Percentiles rank a stretch among this genome's conserved stretches.
Evolutionary conservation across 352 stramenopile genomes (phyloP).

Genomic region (Phytophthora nicotianae): DNA sequence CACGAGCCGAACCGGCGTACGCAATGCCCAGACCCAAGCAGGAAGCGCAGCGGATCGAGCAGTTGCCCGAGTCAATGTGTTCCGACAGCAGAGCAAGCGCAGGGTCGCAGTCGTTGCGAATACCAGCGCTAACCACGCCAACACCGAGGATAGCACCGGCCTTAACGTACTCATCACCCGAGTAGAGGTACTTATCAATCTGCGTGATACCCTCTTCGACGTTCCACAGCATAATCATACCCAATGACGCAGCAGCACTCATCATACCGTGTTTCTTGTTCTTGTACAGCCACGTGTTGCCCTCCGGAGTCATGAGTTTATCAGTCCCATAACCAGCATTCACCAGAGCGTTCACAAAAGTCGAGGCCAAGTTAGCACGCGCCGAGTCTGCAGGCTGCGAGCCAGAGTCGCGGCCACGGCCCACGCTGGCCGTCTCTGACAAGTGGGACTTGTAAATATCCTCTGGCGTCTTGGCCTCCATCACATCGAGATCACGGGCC

Average conservation of each 20-base stretch:
- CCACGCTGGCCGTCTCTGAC: slow-evolving; percentile 93
- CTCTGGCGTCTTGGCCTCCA: slow-evolving; percentile 96
- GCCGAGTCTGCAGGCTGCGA: slow-evolving; percentile 94
- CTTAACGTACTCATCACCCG: slow-evolving; percentile 98
- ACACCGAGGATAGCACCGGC: slow-evolving; percentile 97
- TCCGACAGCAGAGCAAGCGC: slow-evolving; percentile 97
- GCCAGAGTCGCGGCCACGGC: slow-evolving; percentile 67
- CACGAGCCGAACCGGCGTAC: slow-evolving; percentile 95
- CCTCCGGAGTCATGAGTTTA: slow-evolving; percentile 94
- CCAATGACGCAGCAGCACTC: slow-evolving; percentile 96
- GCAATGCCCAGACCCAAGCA: slow-evolving; percentile 97
- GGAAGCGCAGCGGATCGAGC: slow-evolving; percentile 93
- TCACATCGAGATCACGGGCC: slow-evolving; percentile 96
- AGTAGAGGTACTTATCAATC: slow-evolving; percentile 99
- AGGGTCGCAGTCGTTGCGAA: slow-evolving; percentile 97
- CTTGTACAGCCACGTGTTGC: slow-evolving; percentile 99
- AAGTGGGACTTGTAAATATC: slow-evolving; percentile 99
- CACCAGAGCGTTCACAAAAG: slow-evolving; percentile 99
- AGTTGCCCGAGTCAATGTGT: slow-evolving; percentile 96
- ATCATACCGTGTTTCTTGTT: slow-evolving; percentile 99
- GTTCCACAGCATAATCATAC: slow-evolving; percentile 99
- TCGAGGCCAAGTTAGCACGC: slow-evolving; percentile 98
- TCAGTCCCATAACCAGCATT: slow-evolving; percentile 98
- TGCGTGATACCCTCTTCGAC: slow-evolving; percentile 99
- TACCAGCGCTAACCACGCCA: slow-evolving; percentile 93